Evolutionary conservation across 1,284 basidiomycete genomes (phyloP), one percentile per base, ranked within the genome.

Genomic region (Xanthoconium separans): DNA sequence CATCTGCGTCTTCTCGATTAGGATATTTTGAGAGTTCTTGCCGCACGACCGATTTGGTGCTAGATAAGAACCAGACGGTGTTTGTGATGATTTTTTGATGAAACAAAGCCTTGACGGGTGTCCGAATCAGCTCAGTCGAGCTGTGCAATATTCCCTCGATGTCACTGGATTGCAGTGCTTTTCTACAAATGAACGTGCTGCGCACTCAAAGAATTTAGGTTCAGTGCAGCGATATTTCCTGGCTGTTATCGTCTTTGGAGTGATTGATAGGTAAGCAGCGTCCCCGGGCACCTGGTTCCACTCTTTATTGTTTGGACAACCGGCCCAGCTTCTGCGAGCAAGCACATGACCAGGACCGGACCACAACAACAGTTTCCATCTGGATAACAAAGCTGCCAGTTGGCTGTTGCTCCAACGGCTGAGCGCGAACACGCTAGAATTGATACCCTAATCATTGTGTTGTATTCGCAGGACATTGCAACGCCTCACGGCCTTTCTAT

Each of bases 111-210:
- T 51, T 29, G 8, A 18, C 13, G 15, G 33, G 13, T 34, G 13
- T 13, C 15, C 7, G n/a, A n/a, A 7, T 15, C 24, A 10, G 12
- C 10, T 30, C 34, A 13, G 34, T 40, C 20, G 7, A 6, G 53
- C 30, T 13, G 34, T 9, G 4, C 30, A 34, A 34, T 34, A 16
- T 34, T 34, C 33, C 27, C 12, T n/a, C 6, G 2, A 57, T 22
- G 11, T 10, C 11, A 22, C 42, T 24, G 1, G 29, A 24, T 33
- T n/a, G 60, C 48, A 39, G 47, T 61, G 44, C 44, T 51, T 45
- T 47, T 51, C 41, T 1, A 20, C 20, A 16, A 30, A 33, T 4
- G 30, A 31, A n/a, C 6, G 11, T 34, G 29, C 12, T 22, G 12
- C 24, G 13, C n/a, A 27, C n/a, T n/a, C 13, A 18, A n/a, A 24